Conservation (phyloP, 1,284 basidiomycete species). For the Porodaedalea pini region DNA sequence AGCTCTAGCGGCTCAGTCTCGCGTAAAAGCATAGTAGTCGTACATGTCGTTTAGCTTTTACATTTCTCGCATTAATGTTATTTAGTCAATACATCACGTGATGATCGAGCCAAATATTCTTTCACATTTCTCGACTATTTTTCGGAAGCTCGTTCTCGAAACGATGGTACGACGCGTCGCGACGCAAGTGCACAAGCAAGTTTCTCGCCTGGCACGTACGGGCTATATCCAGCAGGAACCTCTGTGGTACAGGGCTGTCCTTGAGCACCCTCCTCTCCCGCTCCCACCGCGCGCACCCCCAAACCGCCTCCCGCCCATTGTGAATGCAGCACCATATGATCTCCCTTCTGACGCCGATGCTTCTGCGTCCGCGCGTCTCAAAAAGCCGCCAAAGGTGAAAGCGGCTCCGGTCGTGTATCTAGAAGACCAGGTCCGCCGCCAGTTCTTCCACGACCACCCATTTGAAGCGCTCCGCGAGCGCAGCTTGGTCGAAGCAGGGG, state of each 20-base stretch:
- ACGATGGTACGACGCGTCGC: conserved; percentile 84
- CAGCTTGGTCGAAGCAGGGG: conserved; percentile 70
- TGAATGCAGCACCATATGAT: conserved; percentile 43
- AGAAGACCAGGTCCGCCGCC: conserved; percentile 82
- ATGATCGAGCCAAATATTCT: conserved; percentile 1
- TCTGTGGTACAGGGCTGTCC: conserved; percentile 83
- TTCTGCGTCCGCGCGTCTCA: conserved; percentile 25
- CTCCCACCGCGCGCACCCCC: conserved; percentile 74
- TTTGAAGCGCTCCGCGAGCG: conserved; percentile 89
- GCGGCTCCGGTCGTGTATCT: conserved; percentile 73
- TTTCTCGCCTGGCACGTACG: conserved; percentile 77
- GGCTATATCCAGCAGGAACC: conserved; percentile 70
- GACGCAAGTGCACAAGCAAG: conserved; percentile 84
- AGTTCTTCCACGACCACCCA: conserved; percentile 95
- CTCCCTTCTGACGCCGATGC: conserved; percentile 28
- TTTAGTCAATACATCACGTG: conserved; percentile 8
- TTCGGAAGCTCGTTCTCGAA: background rate
- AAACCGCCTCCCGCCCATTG: conserved; percentile 33
- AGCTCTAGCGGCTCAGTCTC: conserved; percentile 74
- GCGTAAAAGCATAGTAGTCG: conserved; percentile 45
- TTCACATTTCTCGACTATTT: conserved; percentile 1
- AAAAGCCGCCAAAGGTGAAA: conserved; percentile 43
- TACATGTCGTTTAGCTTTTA: background rate
- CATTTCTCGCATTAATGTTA: background rate
- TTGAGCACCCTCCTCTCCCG: conserved; percentile 83